Evolutionary conservation across 2,329 filamentous ascomycete genomes (phyloP), one percentile per base, ranked within the genome.

Genomic region (Fusarium tricinctum): DNA sequence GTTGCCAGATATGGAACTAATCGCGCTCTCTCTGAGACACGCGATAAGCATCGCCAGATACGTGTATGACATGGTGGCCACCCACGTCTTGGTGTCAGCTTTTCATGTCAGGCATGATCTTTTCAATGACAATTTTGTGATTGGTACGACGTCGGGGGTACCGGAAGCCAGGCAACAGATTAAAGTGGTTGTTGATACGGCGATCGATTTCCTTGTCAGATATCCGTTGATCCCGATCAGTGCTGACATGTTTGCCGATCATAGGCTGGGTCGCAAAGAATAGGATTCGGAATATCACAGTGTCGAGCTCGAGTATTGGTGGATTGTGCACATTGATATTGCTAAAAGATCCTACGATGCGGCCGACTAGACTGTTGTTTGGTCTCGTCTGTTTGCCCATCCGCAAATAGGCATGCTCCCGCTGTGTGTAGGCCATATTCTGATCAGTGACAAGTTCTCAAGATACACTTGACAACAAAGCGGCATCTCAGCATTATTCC

Each of bases 51-150:
- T 58, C 15, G 23, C 35, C 40, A 58, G 42, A 51, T 49, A 50
- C 17, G 20, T 13, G 19, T 28, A 64, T 64, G 61, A 64, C 45
- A 63, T 58, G 47, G 35, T 45, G 40, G 45, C 13, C 45, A 58
- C 35, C 54, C 19, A 58, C 26, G 26, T 26, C 26, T 10, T 64
- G 59, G 51, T 26, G 35, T 46, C 52, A 58, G 50, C 39, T 55
- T 28, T 46, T 22, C 23, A 12, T 57, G 39, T 23, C 45, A 9
- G n/a, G 30, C 43, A 35, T 47, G 19, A 26, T 57, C 30, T 63
- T 8, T 45, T 42, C 20, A 23, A 32, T 10, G 22, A 28, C 12
- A 32, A 19, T 17, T 32, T 15, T 35, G 2, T 46, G 23, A 19
- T 38, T 39, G 35, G 23, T 45, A 58, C 13, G 35, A 26, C 23